Evolutionary conservation across 2,329 filamentous ascomycete species (phyloP).

Genomic region (Dryadomyces quercivorus): DNA sequence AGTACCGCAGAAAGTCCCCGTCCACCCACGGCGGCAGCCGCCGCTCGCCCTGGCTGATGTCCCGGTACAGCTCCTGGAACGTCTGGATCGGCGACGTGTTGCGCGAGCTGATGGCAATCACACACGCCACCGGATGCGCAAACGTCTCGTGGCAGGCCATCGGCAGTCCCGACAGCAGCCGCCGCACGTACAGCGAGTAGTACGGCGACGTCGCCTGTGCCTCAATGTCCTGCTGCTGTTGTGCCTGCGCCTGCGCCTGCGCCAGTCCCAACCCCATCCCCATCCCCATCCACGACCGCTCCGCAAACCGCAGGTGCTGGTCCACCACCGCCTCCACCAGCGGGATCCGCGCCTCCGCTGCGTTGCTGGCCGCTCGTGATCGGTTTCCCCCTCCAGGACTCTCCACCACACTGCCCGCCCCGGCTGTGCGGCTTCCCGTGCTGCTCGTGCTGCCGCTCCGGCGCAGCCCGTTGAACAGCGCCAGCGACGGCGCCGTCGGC

Average conservation of each 20-base stretch:
- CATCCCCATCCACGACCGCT: constrained; percentile 38
- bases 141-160: constrained; percentile 84
- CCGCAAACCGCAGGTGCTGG: constrained; percentile 64
- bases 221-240: constrained; percentile 26
- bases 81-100: constrained; percentile 78
- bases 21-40: constrained; percentile 76
- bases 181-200: constrained; percentile 73
- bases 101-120: constrained; percentile 89
- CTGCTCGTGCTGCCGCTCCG: neutral
- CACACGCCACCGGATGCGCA: constrained; percentile 82
- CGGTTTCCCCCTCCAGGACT: constrained; percentile 1
- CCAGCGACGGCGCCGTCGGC: constrained; percentile 4
- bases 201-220: constrained; percentile 56
- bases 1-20: constrained; percentile 87
- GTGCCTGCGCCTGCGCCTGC: constrained; percentile 16
- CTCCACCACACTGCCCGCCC: constrained; percentile 10
- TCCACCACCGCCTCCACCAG: constrained; percentile 74
- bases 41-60: constrained; percentile 66
- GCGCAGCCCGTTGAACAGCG: constrained; percentile 1
- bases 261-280: constrained; percentile 19
- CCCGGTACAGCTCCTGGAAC: constrained; percentile 68
- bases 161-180: constrained; percentile 68
- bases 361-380: constrained; percentile 2
- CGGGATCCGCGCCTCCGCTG: constrained; percentile 34
- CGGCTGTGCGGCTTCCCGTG: neutral